Percentiles rank a stretch among this genome's conserved stretches.
phyloP scores from a whole-genome alignment of 2,329 filamentous ascomycete genomes.

The Neonectria ditissima region DNA sequence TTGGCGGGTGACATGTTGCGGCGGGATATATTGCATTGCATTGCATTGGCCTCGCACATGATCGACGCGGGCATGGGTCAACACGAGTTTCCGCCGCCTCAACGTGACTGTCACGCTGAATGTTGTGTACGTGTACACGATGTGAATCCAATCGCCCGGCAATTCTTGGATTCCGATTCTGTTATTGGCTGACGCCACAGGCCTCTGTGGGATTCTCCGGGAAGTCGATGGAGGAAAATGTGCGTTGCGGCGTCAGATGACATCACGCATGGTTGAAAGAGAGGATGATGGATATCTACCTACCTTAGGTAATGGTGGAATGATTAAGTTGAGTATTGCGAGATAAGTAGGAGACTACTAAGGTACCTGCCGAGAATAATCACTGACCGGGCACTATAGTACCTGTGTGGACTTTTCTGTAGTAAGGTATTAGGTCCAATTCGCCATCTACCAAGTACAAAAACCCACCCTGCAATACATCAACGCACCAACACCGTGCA shows the following conservation, averaged over 20 bases:
- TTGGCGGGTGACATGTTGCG: background rate
- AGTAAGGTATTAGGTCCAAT: too few relatives aligned
- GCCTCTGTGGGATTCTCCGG: background rate
- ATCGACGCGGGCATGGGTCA: background rate
- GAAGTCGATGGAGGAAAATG: background rate
- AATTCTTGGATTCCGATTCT: background rate
- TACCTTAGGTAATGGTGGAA: too few relatives aligned
- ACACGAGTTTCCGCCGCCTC: background rate
- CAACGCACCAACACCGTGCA: too few relatives aligned
- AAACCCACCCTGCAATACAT: too few relatives aligned
- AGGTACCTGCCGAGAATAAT: too few relatives aligned
- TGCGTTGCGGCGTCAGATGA: background rate
- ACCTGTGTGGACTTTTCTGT: too few relatives aligned
- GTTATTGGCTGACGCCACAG: background rate
- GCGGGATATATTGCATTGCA: background rate
- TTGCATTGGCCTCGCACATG: background rate
- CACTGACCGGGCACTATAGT: too few relatives aligned
- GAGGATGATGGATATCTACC: too few relatives aligned
- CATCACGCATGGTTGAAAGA: too few relatives aligned
- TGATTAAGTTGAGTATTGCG: too few relatives aligned
- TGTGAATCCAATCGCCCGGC: background rate
- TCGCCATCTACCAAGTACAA: too few relatives aligned
- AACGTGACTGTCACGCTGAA: background rate
- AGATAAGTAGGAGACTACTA: too few relatives aligned
- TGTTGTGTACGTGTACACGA: background rate